Evolutionary conservation across 768 basidiomycete species (phyloP), one percentile per base, ranked within the genome.

Genomic region (Leccinum uliginosum): DNA sequence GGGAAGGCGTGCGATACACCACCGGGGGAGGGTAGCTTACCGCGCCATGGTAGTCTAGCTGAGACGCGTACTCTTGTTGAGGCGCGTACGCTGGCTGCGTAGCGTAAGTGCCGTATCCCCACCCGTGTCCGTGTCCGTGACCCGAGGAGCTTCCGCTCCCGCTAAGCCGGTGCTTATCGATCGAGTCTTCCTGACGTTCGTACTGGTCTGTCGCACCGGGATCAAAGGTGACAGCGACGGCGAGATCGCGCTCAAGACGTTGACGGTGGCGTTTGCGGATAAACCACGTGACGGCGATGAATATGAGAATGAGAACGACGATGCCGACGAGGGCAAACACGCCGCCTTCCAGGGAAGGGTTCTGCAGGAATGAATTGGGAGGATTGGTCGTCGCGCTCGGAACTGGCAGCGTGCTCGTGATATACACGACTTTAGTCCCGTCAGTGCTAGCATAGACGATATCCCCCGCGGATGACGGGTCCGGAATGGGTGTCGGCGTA

Each of bases 321-420:
- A 86, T 51, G 14, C 81, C 85, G 40, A 76, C 74, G 19, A 84
- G 51, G 29, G 77, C 71, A 56, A 89, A 86, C 15, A 88, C 77
- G 9, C 80, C 70, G 7, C 82, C 82, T 43, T 81, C 79, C n/a
- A 84, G 74, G n/a, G 80, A 74, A 69, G 83, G 86, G 70, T 89
- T 85, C 56, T 83, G 70, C 35, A 89, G 66, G 72, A 91, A 90
- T 11, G 76, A 63, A 9, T 68, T 63, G n/a, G 67, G 40, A 15
- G 65, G 49, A 3, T 71, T 17, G 21, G 61, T 29, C 1, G 67
- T 60, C 6, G 65, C 26, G 17, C 75, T 58, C 3, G 72, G 30
- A 2, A 70, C 56, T 9, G 75, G 58, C 29, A 70, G 38, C 1
- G 68, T 69, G 34, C 68, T 65, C 4, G 74, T 65, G 27, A 77